Base-by-base conservation (phyloP, 1,284 basidiomycete species). In the Malassezia japonica region DNA sequence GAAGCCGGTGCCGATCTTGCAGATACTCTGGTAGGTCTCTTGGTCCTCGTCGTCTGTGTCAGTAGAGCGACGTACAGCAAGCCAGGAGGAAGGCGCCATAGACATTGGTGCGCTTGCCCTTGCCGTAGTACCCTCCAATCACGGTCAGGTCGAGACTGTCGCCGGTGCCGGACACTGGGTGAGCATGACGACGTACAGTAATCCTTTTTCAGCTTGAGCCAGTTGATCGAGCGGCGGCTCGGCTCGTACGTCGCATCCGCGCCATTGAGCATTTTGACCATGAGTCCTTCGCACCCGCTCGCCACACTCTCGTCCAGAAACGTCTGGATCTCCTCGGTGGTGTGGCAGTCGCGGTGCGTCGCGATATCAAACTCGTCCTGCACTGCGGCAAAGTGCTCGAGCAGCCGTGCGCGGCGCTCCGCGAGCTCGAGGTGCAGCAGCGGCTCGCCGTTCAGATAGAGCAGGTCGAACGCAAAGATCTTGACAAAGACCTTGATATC, bases 1-100 rank as follows among this genome's bases (percentile, higher is more conserved):
- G 76, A 99, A 98, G 0, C 94, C 94, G 0, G 94, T 99, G 2
- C 94, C 94, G 61, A 98, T 94, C 76, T 98, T 98, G 80, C 94
- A 98, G 33, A 72, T 60, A 15, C 59, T 46, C 45, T 72, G 70
- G 55, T 64, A 72, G 18, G 62, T 58, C 50, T 72, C 70, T 10
- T 43, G 48, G 33, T 71, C 67, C n/a, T 59, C 24, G 49, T 70
- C 68, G 55, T 70, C 38, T 36, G 48, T n/a, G 38, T 48, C 16
- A 36, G 48, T 16, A 28, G 7, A 0, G 2, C 16, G 37, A 40
- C 38, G n/a, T 24, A 40, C 38, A 71, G 40, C 65, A 66, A 0
- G 64, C 69, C 13, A 71, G 53, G 3, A 71, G 48, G 49, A 67
- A 71, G 9, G 70, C 70, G 21, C 70, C 70, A 52, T 72, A 72